Base-by-base conservation (phyloP, 257 asterid species). In the Solanum rostratum region DNA sequence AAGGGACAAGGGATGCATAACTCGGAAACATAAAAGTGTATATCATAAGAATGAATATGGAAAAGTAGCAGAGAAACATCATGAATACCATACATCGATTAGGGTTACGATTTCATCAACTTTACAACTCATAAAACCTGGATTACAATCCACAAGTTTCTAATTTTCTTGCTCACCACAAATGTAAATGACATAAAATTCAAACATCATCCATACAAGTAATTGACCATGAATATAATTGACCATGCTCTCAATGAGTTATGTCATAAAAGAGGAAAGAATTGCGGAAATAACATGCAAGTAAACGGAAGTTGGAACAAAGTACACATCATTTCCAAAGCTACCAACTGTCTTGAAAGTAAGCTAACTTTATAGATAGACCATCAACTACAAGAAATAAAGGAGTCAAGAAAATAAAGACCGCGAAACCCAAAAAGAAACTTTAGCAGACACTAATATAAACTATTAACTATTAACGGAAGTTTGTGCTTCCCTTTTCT, bases 401-500 rank as follows among this genome's bases (percentile, higher is more conserved):
- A 88, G 86, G 91, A 70, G 82, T 87, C 87, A 88, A 86, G 92
- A 89, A 88, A 86, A 86, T 85, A 62, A 90, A 87, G 88, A 86
- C 84, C 59, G 46, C 45, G 87, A 89, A 86, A 88, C 86, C 81
- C 83, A 87, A 50, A 87, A 73, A 88, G 88, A 90, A 87, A 80
- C 87, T 83, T 82, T 87, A 86, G 90, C 89, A 87, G 84, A 85
- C 84, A 29, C 84, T 87, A 83, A 83, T 37, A 76, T 80, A 83
- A 85, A 82, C 81, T 93, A 89, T 92, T 84, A 71, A 66, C 49
- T 86, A 84, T 86, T n/a, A n/a, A n/a, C n/a, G n/a, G n/a, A 89
- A 86, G 92, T 88, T 90, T 88, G 66, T 87, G 89, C 91, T 88
- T 90, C 92, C 84, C 87, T 85, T 50, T 87, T 84, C 49, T 85